Conservation (phyloP, 1,139 yeast species). For the Meyerozyma sp. region DNA sequence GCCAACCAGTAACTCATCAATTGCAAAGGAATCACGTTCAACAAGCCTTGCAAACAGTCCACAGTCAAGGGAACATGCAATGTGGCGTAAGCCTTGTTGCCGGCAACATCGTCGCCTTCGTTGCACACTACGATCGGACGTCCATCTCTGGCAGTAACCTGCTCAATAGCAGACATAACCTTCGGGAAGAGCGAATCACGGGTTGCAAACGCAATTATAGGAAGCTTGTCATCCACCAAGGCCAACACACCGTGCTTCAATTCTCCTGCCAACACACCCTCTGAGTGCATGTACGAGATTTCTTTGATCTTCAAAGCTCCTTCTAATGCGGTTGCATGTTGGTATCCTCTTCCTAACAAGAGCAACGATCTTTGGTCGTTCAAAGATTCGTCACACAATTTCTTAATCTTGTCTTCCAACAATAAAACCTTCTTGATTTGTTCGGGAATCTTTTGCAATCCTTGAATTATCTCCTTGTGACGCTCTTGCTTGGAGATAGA, state of each 20-base stretch:
- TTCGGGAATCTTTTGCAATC: conserved; percentile 76
- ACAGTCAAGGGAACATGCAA: conserved; percentile 93
- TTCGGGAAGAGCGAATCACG: conserved; percentile 95
- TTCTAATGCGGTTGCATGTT: conserved; percentile 94
- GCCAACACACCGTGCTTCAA: conserved; percentile 98
- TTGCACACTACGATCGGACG: conserved; percentile 92
- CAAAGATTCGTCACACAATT: conserved; percentile 66
- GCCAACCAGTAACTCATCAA: conserved; percentile 98
- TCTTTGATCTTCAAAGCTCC: conserved; percentile 98
- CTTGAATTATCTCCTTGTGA: conserved; percentile 81
- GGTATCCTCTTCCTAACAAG: conserved; percentile 95
- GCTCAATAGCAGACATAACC: conserved; percentile 93
- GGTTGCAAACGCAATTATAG: conserved; percentile 96
- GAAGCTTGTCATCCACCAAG: conserved; percentile 87
- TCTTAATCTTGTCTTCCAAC: conserved; percentile 70
- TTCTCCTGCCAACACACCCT: conserved; percentile 99
- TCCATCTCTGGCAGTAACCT: conserved; percentile 96
- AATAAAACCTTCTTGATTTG: conserved; percentile 76
- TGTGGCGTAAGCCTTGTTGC: conserved; percentile 55
- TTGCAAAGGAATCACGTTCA: conserved; percentile 93
- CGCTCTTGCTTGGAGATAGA: conserved; percentile 71
- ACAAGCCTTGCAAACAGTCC: conserved; percentile 94
- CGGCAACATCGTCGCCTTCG: conserved; percentile 64
- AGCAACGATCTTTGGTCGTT: conserved; percentile 81
- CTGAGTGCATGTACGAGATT: conserved; percentile 98